Conservation (phyloP, 352 stramenopile species). For the Achlya hypogyna region DNA sequence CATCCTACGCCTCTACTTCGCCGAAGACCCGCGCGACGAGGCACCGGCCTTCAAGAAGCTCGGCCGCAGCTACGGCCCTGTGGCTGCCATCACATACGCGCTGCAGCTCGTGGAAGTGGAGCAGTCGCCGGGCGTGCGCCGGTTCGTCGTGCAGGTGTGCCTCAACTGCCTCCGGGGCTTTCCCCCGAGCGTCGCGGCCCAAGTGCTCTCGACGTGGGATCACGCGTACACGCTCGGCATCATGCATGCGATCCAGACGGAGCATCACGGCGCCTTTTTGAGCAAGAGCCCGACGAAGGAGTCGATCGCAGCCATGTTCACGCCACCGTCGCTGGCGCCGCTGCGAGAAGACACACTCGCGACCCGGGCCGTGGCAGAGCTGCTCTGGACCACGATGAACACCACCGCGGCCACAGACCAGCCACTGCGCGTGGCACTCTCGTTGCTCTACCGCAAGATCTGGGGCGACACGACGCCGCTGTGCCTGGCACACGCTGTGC, state of each 20-base stretch:
- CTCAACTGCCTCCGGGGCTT: conserved; percentile 76
- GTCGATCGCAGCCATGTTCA: conserved; percentile 54
- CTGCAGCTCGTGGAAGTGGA: conserved; percentile 51
- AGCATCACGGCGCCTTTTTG: conserved; percentile 60
- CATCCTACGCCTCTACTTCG: conserved; percentile 75
- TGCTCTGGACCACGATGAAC: conserved; percentile 75
- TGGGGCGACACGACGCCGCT: conserved; percentile 78
- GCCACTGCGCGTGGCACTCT: conserved; percentile 58
- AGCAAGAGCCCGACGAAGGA: conserved; percentile 66
- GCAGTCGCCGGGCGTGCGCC: conserved; percentile 54
- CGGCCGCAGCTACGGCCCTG: conserved; percentile 59
- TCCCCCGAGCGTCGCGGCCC: conserved; percentile 49
- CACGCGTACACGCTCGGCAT: conserved; percentile 70
- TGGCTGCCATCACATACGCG: conserved; percentile 61
- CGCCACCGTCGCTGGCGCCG: conserved; percentile 43
- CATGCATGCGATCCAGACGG: conserved; percentile 73
- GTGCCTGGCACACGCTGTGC: conserved; percentile 66
- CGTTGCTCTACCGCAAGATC: conserved; percentile 68
- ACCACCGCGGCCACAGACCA: conserved; percentile 46
- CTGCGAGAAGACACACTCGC: conserved; percentile 70
- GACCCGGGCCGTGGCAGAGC: conserved; percentile 50
- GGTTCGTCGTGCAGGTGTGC: conserved; percentile 71
- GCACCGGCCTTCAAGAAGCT: conserved; percentile 18
- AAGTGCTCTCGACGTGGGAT: conserved; percentile 73
- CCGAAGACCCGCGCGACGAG: conserved; percentile 40